phyloP scores from a whole-genome alignment of 768 basidiomycete species.

The Kwoniella bestiolae region DNA sequence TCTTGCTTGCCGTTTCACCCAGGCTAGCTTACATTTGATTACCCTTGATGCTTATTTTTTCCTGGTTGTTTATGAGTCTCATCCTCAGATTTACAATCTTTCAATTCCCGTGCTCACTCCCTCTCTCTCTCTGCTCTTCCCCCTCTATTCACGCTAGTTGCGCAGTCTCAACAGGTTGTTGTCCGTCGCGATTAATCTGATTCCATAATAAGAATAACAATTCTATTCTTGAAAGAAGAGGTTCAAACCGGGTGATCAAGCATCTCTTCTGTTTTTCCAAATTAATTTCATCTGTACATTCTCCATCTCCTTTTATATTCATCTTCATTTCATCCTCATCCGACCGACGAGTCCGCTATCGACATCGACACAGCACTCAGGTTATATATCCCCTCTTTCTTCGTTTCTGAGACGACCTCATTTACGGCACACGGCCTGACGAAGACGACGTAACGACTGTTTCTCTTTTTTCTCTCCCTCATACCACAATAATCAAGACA shows the following conservation, averaged over 20 bases:
- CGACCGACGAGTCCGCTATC: background rate
- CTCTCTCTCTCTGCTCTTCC: background rate
- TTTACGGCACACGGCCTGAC: background rate
- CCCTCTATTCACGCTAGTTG: background rate
- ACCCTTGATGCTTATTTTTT: conserved; percentile 9
- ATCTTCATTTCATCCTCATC: conserved; percentile 1
- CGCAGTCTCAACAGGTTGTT: background rate
- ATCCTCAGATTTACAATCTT: no score
- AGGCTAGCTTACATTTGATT: background rate
- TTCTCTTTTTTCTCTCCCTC: background rate
- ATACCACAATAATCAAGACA: background rate
- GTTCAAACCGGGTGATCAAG: no score
- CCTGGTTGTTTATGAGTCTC: no score
- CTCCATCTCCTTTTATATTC: no score
- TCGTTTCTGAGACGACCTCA: background rate
- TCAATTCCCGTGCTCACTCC: background rate
- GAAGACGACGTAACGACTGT: conserved; percentile 2
- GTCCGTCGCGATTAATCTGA: background rate
- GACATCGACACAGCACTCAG: background rate
- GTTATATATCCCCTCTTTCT: background rate
- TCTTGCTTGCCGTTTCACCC: conserved; percentile 3
- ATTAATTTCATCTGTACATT: no score
- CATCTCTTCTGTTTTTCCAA: no score
- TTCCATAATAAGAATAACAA: no score
- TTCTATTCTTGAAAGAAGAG: no score